phyloP scores from a whole-genome alignment of 164 flowering plant species.

The Sedum album region DNA sequence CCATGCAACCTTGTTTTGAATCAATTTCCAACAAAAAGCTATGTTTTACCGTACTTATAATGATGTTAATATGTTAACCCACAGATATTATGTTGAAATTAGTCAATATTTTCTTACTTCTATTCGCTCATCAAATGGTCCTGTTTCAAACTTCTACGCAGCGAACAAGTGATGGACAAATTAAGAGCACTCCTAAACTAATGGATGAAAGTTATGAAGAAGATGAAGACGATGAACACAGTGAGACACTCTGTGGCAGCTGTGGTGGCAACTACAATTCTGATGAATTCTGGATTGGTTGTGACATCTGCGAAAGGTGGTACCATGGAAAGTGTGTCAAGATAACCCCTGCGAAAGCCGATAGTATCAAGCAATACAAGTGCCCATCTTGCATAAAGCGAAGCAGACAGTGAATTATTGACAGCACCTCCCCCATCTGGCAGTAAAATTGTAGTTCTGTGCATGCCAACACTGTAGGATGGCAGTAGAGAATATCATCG shows the following conservation, averaged over 20 bases:
- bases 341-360: constrained; percentile 9
- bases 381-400: constrained; percentile 65
- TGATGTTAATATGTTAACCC: background rate
- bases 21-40: background rate
- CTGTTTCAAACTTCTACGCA: constrained; percentile 17
- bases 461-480: background rate
- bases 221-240: constrained; percentile 72
- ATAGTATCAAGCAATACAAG: constrained; percentile 73
- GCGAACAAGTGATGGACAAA: constrained; percentile 76
- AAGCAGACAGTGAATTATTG: constrained; percentile 1
- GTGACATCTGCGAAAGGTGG: constrained; percentile 29
- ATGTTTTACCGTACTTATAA: background rate
- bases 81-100: too few species aligned
- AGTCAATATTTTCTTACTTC: background rate
- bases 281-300: constrained; percentile 17
- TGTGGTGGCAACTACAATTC: constrained; percentile 79
- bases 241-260: constrained; percentile 87
- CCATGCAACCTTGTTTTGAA: background rate
- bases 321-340: constrained; percentile 10
- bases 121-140: background rate
- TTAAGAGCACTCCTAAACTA: constrained; percentile 51
- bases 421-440: background rate
- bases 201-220: constrained; percentile 61
- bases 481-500: background rate
- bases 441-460: background rate